Evolutionary conservation across 1,284 basidiomycete genomes (phyloP).

Genomic region (Boletellus dicymbophilus): DNA sequence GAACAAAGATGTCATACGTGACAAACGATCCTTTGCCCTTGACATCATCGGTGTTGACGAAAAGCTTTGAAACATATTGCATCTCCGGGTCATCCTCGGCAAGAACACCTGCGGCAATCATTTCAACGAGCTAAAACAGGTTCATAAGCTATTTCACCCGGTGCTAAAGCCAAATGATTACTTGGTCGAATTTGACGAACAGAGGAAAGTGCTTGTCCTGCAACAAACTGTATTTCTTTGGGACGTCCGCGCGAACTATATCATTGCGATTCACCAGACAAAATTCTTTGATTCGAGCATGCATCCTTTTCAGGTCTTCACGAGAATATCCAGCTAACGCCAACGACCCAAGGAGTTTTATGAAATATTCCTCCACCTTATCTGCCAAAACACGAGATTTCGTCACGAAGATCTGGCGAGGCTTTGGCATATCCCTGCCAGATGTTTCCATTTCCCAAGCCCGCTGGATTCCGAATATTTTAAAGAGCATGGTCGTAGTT

Average conservation of each 20-base stretch:
- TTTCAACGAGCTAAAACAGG: conserved; percentile 10
- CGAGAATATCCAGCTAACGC: conserved; percentile 39
- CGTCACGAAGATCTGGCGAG: conserved; percentile 73
- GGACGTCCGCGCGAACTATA: conserved; percentile 48
- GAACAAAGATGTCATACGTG: conserved; percentile 52
- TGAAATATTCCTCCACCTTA: conserved; percentile 69
- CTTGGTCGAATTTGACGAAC: conserved; percentile 68
- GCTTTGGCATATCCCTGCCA: conserved; percentile 33
- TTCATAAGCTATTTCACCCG: conserved; percentile 2
- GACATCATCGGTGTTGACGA: conserved; percentile 15
- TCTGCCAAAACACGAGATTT: conserved; percentile 64
- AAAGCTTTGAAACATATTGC: conserved; percentile 11
- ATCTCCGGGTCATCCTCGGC: conserved; percentile 7
- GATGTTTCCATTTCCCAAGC: conserved; percentile 39
- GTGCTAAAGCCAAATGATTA: conserved; percentile 28
- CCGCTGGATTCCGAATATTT: conserved; percentile 67
- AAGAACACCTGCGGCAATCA: conserved; percentile 26
- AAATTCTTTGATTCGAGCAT: conserved; percentile 25
- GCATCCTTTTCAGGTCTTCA: conserved; percentile 37
- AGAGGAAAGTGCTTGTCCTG: conserved; percentile 67
- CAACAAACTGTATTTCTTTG: conserved; percentile 57
- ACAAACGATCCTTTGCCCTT: conserved; percentile 32
- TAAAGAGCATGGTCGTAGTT: conserved; percentile 75
- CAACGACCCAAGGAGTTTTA: conserved; percentile 51
- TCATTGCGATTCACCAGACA: conserved; percentile 52